Percentiles rank a stretch among this genome's conserved stretches.
Conservation (phyloP, 2,329 filamentous ascomycete species). For the Akanthomyces lecanii region DNA sequence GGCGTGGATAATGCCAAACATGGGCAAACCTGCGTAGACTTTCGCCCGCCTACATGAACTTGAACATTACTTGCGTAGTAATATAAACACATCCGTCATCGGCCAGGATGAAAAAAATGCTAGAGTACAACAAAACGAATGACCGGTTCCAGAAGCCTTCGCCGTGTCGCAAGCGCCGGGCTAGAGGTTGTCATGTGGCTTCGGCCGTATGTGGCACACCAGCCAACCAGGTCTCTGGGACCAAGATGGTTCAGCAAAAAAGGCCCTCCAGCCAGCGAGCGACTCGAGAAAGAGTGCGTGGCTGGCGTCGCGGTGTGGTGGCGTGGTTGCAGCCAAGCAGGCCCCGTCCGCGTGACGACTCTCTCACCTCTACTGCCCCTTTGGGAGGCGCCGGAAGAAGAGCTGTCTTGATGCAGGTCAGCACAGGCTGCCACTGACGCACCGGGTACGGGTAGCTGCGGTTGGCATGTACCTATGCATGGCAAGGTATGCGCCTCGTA, state of each 20-base stretch:
- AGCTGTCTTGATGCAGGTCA: background rate
- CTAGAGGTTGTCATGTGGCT: slow-evolving; percentile 6
- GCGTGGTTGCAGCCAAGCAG: background rate
- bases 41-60: no score
- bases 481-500: background rate
- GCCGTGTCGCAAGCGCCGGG: no score
- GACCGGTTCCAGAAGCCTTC: background rate
- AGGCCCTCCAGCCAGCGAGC: background rate
- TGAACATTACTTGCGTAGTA: no score
- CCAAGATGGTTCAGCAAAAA: background rate
- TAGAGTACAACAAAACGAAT: no score
- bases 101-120: no score
- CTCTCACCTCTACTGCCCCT: background rate
- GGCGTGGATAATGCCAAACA: no score
- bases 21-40: no score
- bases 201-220: slow-evolving; percentile 5
- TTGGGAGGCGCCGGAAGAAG: background rate
- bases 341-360: background rate
- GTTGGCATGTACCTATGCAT: background rate
- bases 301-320: background rate
- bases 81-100: no score
- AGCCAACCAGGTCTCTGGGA: slow-evolving; percentile 7
- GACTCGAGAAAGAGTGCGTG: background rate
- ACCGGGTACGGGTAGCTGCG: slow-evolving; percentile 13
- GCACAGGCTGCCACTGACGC: slow-evolving; percentile 1